A percentile compares a stretch with the other conserved stretches of the same genome.
Conservation (phyloP, 169 alveolate species). For the Plasmodium gonderi region DNA sequence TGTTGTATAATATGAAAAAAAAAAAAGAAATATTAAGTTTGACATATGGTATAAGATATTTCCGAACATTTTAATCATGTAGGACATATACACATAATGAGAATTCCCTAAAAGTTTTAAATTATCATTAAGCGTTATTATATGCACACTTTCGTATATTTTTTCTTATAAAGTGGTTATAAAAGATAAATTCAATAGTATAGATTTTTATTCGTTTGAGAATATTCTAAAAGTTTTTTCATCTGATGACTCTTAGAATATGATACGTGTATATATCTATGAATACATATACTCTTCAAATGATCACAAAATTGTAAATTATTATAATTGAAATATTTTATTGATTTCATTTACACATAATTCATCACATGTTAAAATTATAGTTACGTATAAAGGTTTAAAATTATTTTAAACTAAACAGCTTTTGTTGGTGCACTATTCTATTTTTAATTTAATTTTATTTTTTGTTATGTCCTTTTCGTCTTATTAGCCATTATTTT, state of each 20-base stretch:
- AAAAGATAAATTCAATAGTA: not conserved
- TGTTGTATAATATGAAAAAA: not conserved
- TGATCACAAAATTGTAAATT: not conserved
- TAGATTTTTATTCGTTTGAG: not conserved
- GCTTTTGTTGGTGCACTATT: not conserved
- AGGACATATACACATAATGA: not conserved
- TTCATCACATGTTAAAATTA: not conserved
- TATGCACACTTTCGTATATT: not conserved
- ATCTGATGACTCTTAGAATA: not conserved
- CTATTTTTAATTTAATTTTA: not conserved
- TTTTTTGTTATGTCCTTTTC: not conserved
- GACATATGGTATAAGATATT: not conserved
- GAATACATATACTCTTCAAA: not conserved
- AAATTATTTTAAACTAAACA: not conserved
- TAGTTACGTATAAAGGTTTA: not conserved
- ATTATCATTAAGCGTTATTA: not conserved
- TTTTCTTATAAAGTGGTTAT: not conserved
- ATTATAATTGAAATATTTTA: not conserved
- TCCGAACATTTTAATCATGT: not conserved
- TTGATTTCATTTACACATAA: not conserved
- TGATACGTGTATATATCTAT: not conserved
- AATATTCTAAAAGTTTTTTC: not conserved
- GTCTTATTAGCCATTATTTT: not conserved
- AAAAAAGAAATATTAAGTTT: not conserved
- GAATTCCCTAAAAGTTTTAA: not conserved